A percentile compares a stretch with the other conserved stretches of the same genome.
These are phyloP conservation scores for Gonapodya prolifera DNA, from an alignment of 192 early-diverging fungal genomes.

Conservation along the genomic window DNA sequence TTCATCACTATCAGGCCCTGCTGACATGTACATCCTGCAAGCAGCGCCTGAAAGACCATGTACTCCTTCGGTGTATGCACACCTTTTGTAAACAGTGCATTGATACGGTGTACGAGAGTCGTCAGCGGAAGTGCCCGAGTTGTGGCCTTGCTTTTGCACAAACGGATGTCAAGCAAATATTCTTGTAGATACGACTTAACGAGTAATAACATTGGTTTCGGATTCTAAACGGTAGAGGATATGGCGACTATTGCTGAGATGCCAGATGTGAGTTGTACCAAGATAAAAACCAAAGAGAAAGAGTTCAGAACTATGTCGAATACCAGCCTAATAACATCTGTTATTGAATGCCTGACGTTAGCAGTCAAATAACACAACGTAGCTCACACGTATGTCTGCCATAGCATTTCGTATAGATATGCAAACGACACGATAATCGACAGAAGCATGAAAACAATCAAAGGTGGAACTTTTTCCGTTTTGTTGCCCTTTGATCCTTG, in stretches of 20 bases:
- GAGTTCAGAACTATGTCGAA: not conserved
- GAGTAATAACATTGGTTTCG: too few relatives aligned
- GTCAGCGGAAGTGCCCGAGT: slow-evolving; percentile 42
- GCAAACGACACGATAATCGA: not conserved
- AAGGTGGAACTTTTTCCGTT: not conserved
- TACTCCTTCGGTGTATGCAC: slow-evolving; percentile 83
- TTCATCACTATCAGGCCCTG: slow-evolving; percentile 36
- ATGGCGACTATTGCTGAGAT: not conserved
- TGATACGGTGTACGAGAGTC: slow-evolving; percentile 66
- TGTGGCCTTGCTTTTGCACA: slow-evolving; percentile 9
- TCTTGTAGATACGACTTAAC: not conserved
- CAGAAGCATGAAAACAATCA: not conserved
- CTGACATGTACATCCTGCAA: slow-evolving; percentile 85
- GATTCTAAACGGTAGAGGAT: too few relatives aligned
- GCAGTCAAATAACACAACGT: too few relatives aligned
- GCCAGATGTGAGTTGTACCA: not conserved
- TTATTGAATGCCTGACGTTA: too few relatives aligned
- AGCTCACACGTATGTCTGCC: not conserved
- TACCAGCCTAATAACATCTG: not conserved
- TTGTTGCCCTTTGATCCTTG: not conserved
- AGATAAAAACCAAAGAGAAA: not conserved
- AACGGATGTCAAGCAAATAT: slow-evolving; percentile 9
- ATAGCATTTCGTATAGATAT: not conserved
- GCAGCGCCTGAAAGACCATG: slow-evolving; percentile 70
- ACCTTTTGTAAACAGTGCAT: slow-evolving; percentile 82